phyloP scores from a whole-genome alignment of 73 alveolate genomes.

The Paramecium sexaurelia region DNA sequence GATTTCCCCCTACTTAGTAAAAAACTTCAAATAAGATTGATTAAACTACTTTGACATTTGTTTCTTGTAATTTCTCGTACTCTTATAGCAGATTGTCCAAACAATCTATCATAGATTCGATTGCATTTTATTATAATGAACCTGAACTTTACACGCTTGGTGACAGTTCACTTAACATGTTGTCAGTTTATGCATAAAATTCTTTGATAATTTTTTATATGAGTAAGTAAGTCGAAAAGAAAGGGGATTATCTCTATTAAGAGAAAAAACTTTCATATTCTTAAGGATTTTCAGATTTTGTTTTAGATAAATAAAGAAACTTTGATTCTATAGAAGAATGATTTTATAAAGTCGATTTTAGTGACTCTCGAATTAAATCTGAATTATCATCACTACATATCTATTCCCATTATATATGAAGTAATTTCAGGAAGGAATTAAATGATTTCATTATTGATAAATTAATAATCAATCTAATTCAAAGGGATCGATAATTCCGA shows the following conservation, averaged over 20 bases:
- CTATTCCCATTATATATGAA: conserved; percentile 17
- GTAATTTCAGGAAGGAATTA: conserved; percentile 5
- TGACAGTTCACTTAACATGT: conserved; percentile 1
- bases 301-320: not conserved
- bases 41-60: not conserved
- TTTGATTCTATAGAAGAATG: not conserved
- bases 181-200: conserved; percentile 1
- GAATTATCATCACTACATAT: not conserved
- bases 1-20: not conserved
- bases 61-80: not conserved
- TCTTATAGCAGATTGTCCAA: not conserved
- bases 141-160: not conserved
- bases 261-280: not conserved
- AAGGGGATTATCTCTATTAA: not conserved
- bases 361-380: not conserved
- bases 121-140: not conserved
- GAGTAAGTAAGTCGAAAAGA: not conserved
- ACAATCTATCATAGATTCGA: not conserved
- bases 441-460: not conserved
- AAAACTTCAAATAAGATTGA: not conserved
- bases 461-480: conserved; percentile 50
- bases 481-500: conserved; percentile 74
- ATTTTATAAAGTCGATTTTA: not conserved
- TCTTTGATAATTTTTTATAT: not conserved
- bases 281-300: not conserved